Evolutionary conservation across 345 rosid species (phyloP), one percentile per base, ranked within the genome.

Genomic region (Pistacia atlantica): DNA sequence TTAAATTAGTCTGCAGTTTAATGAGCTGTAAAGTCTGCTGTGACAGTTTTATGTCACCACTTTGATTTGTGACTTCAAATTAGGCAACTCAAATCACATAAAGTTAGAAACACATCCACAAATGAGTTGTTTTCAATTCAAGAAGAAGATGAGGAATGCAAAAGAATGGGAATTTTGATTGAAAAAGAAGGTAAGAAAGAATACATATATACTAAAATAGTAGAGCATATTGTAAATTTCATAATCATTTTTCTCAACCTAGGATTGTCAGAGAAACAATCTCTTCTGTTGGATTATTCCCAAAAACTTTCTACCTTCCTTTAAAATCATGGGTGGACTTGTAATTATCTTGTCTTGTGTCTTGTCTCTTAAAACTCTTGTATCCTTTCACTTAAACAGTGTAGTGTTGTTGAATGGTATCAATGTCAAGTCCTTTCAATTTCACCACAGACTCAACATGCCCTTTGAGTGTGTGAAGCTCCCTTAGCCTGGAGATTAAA

Each of bases 391-490:
- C 68, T 93, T 88, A 95, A 67, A 93, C 88, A 14, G 96, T 95
- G 88, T 93, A 91, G 80, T 93, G 93, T 70, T 95, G 97, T 75
- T 95, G 97, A 67, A 93, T 90, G 77, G 97, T 88, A 35, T 89
- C 94, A 4, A 91, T 91, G 86, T 95, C 97, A 20, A 95, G 92
- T 77, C 97, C 97, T 78, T 95, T 95, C 75, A 93, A 95, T 74
- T 91, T 93, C 83, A 95, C 97, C 20, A 95, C 97, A 9, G 97
- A 95, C 82, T 93, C 98, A 20, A 93, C 95, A 60, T 93, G 98
- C 1, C 97, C 95, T 87, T 95, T 93, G 33, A 95, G 91, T 0
- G 97, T 93, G 60, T 93, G 97, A 65, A 92, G 89, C 85, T 95
- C 98, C 78, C 97, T 88, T 75, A 91, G 82, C 93, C 97, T 94